These are phyloP conservation scores for Coelastrella sp. DNA, from an alignment of 139 green algal species.

Conservation along the genomic window DNA sequence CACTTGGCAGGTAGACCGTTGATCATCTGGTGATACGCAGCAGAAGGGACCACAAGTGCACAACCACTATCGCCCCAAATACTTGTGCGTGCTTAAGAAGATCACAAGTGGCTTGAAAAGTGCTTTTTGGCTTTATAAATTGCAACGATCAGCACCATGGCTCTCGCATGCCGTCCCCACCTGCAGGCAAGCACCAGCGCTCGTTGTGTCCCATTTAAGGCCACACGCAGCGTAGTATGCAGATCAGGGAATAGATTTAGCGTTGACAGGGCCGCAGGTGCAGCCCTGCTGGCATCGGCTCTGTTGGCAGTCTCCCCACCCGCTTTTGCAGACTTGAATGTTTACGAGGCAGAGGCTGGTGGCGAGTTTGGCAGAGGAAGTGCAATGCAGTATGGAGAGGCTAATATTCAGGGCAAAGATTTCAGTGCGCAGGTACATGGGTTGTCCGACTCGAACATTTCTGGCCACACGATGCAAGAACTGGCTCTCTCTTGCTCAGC, in stretches of 20 bases:
- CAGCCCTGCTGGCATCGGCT: constrained; percentile 4
- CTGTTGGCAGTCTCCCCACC: background rate
- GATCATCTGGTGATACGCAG: background rate
- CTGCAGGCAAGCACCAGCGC: background rate
- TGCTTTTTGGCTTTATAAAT: background rate
- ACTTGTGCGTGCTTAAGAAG: background rate
- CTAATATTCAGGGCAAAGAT: constrained; percentile 72
- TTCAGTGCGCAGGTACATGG: constrained; percentile 67
- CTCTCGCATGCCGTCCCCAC: background rate
- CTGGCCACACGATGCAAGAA: background rate
- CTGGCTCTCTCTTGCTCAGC: background rate
- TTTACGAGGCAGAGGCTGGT: constrained; percentile 56
- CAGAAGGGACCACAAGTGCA: background rate
- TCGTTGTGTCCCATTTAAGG: background rate
- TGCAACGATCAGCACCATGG: background rate
- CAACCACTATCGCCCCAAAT: background rate
- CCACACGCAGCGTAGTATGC: background rate
- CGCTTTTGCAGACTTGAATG: constrained; percentile 33
- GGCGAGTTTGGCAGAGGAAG: constrained; percentile 84
- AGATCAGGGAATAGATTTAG: background rate
- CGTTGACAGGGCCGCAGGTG: background rate
- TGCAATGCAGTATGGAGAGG: constrained; percentile 82
- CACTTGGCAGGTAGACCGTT: background rate
- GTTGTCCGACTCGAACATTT: background rate
- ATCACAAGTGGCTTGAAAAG: too few relatives aligned